These are phyloP conservation scores for Hypoxylon cercidicola DNA, from an alignment of 495 filamentous ascomycete genomes.

Conservation along the genomic window DNA sequence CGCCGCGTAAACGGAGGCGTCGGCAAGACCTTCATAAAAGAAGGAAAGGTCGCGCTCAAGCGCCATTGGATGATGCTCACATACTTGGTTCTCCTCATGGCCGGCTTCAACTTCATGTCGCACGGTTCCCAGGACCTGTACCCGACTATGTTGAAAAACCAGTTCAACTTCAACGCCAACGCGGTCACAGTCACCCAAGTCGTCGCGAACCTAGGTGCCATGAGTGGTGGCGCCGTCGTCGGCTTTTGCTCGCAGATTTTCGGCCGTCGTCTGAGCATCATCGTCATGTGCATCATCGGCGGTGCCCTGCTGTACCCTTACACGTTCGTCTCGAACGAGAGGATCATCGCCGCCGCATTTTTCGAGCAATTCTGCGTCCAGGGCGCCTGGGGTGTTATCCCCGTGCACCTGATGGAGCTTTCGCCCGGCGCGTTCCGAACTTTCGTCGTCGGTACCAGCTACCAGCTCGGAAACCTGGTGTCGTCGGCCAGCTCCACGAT, in stretches of 20 bases:
- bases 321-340: slow-evolving; percentile 69
- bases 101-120: slow-evolving; percentile 93
- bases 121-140: slow-evolving; percentile 94
- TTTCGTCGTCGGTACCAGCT: slow-evolving; percentile 83
- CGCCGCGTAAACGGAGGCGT: slow-evolving; percentile 63
- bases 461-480: slow-evolving; percentile 88
- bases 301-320: slow-evolving; percentile 86
- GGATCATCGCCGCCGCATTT: slow-evolving; percentile 84
- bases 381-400: slow-evolving; percentile 85
- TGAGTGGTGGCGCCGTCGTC: slow-evolving; percentile 78
- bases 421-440: slow-evolving; percentile 84
- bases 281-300: slow-evolving; percentile 78
- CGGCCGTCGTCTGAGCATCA: slow-evolving; percentile 83
- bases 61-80: slow-evolving; percentile 81
- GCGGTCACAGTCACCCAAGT: slow-evolving; percentile 85
- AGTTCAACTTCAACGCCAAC: slow-evolving; percentile 77
- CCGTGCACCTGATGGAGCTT: slow-evolving; percentile 89
- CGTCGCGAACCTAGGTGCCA: slow-evolving; percentile 84
- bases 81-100: slow-evolving; percentile 87
- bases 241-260: slow-evolving; percentile 85
- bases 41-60: slow-evolving; percentile 79
- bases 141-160: slow-evolving; percentile 81
- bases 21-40: slow-evolving; percentile 71
- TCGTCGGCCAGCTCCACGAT: slow-evolving; percentile 84
- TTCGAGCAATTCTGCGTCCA: slow-evolving; percentile 93